Conservation (phyloP, 768 basidiomycete genomes). For the Atractiella rhizophila region DNA sequence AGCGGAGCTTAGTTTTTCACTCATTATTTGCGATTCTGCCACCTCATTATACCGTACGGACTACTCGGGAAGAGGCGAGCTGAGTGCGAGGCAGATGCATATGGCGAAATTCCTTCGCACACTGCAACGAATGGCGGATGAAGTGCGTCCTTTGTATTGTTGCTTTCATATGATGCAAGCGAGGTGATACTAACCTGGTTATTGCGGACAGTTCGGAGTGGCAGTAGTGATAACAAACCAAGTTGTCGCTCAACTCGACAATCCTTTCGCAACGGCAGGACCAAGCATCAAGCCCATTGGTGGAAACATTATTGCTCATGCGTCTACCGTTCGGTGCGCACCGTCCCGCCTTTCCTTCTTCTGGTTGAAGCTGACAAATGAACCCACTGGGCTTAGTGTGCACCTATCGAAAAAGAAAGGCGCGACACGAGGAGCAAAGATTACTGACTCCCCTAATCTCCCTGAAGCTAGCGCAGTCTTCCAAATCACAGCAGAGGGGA, state of each 20-base stretch:
- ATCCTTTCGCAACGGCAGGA: conserved; percentile 38
- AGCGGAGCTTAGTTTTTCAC: conserved; percentile 44
- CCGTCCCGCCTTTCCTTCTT: background rate
- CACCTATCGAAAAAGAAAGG: conserved; percentile 65
- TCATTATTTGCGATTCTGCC: conserved; percentile 87
- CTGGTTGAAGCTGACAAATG: background rate
- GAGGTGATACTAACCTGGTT: background rate
- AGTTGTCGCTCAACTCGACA: conserved; percentile 97
- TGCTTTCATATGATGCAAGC: background rate
- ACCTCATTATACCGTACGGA: conserved; percentile 89
- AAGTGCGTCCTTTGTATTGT: conserved; percentile 31
- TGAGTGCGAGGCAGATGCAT: conserved; percentile 83
- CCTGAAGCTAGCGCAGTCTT: conserved; percentile 92
- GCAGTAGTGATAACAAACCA: conserved; percentile 95
- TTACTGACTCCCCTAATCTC: conserved; percentile 90
- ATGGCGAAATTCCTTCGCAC: conserved; percentile 85
- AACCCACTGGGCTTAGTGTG: background rate
- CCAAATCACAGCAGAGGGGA: conserved; percentile 70
- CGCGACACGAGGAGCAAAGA: conserved; percentile 77
- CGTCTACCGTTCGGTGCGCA: conserved; percentile 67
- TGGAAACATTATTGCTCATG: conserved; percentile 97
- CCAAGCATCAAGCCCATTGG: conserved; percentile 98
- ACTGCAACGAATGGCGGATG: conserved; percentile 77
- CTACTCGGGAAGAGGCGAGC: conserved; percentile 79
- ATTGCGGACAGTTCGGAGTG: conserved; percentile 51